Base-by-base conservation (phyloP, 441 rosid species). In the Eruca vesicaria region DNA sequence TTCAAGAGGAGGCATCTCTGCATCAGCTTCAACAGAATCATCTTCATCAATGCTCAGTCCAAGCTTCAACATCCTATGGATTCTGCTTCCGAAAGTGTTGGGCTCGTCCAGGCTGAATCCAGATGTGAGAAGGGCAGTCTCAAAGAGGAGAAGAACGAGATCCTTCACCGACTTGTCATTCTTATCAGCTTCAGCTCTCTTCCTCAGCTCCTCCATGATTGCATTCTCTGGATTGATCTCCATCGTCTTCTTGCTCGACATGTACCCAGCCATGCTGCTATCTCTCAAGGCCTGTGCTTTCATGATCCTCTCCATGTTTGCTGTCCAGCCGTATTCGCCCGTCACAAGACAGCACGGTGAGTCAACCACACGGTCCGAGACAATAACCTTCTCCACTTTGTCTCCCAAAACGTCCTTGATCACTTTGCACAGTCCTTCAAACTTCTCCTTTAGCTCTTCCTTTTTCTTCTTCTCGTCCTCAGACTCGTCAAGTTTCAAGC, bases 251-350 rank as follows among this genome's bases (percentile, higher is more conserved):
- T 33, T 33, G 36, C 36, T 33, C 11, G 36, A 88, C 90, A 88
- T 88, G 75, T 88, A 88, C 1, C 90, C 88, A 5, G 64, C 93
- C 93, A 88, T 88, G 83, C 83, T 82, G 81, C 53, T 88, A 32
- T 85, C 90, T 70, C 88, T 85, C 85, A 88, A 55, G 5, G 92
- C 92, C 70, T 86, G 92, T n/a, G n/a, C n/a, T n/a, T n/a, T n/a
- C n/a, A n/a, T n/a, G n/a, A n/a, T n/a, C n/a, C n/a, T n/a, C n/a
- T 88, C 90, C 93, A 88, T 88, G 82, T 88, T 86, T 14, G 93
- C 90, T 0, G 88, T 86, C 90, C 93, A 85, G 0, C 90, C 93
- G 4, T 88, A 88, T 56, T 88, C 93, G 0, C 90, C 90, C 0
- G 93, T 84, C 4, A 88, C 89, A 75, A 86, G 82, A 79, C 90